Base-by-base conservation (phyloP, 345 rosid species). In the Erucastrum elatum region DNA sequence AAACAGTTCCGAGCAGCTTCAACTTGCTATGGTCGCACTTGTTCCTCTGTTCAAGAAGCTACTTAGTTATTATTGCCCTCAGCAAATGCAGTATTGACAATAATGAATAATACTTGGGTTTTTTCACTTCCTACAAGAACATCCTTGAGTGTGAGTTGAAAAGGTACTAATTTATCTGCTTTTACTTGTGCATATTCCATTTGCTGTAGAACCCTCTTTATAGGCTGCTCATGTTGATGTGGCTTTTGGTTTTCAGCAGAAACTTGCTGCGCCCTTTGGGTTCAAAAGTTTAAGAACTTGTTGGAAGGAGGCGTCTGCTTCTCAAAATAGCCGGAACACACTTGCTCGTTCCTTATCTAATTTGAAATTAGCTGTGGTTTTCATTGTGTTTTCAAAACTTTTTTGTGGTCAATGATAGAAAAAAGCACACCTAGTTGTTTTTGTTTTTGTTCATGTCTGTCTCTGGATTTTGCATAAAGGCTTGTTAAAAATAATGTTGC, bases 1-100 rank as follows among this genome's bases (percentile, higher is more conserved):
- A 34, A 95, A 87, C 77, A 95, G 97, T 87, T 90, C 94, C 0
- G 96, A 95, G 75, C 98, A 95, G 86, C 89, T 95, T 78, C 99
- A 93, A 56, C 77, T 93, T 49, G 98, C 94, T 27, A 72, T 91
- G 77, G 49, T 89, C 51, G 94, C 87, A 39, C 77, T 93, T n/a
- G 49, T 95, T 80, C 99, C 99, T 46, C 81, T 93, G 9, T 70
- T 93, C 85, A 86, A 86, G 86, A 95, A 89, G 87, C 82, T 93
- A 76, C 72, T 86, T 64, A 82, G 77, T 67, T 80, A 80, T 59
- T 80, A 33, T 83, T 80, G 86, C 8, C 56, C 56, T 9, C 51
- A 79, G 74, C 94, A 86, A 80, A 66, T 73, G 81, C 92, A 85
- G 77, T 88, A 71, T 77, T 87, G 93, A 92, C 89, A 87, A 78